A percentile compares a stretch with the other conserved stretches of the same genome.
Evolutionary conservation across 371 early-diverging fungal species (phyloP).

Genomic region (Entomophthora muscae): DNA sequence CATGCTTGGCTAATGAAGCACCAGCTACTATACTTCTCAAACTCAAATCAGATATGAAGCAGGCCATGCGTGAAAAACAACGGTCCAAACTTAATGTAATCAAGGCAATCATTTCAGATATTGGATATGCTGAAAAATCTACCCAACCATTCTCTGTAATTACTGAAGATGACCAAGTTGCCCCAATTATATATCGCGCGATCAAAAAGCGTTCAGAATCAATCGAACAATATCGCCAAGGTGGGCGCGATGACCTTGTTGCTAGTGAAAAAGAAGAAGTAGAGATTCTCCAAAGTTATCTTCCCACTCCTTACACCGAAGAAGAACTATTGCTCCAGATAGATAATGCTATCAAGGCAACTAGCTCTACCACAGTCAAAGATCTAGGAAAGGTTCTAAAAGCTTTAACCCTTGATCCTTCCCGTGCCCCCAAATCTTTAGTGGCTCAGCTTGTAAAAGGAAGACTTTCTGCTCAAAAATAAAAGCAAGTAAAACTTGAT

Average conservation of each 20-base stretch:
- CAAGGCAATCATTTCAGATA: conserved; percentile 36
- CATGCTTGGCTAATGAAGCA: not conserved
- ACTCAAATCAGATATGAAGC: conserved; percentile 44
- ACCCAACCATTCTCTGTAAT: not conserved
- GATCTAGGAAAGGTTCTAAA: conserved; percentile 66
- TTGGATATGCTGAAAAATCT: conserved; percentile 51
- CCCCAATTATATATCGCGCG: conserved; percentile 41
- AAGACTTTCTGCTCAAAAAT: too few species aligned
- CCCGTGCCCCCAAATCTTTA: conserved; percentile 38
- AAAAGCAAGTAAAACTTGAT: too few species aligned
- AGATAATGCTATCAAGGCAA: conserved; percentile 22
- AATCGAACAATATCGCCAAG: conserved; percentile 30
- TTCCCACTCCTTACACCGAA: conserved; percentile 47
- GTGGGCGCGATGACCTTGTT: conserved; percentile 45
- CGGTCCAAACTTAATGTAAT: conserved; percentile 45
- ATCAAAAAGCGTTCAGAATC: conserved; percentile 59
- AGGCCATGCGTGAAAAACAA: conserved; percentile 50
- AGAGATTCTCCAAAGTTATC: conserved; percentile 34
- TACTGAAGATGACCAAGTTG: conserved; percentile 12
- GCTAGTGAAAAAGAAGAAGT: conserved; percentile 37
- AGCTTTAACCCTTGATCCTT: conserved; percentile 33
- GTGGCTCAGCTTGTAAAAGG: conserved; percentile 44
- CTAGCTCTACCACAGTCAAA: conserved; percentile 32
- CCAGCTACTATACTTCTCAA: not conserved
- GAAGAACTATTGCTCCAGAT: conserved; percentile 44